Percentiles rank a stretch among this genome's conserved stretches.
Conservation (phyloP, 2,329 filamentous ascomycete species). For the Cladosporium sp. region DNA sequence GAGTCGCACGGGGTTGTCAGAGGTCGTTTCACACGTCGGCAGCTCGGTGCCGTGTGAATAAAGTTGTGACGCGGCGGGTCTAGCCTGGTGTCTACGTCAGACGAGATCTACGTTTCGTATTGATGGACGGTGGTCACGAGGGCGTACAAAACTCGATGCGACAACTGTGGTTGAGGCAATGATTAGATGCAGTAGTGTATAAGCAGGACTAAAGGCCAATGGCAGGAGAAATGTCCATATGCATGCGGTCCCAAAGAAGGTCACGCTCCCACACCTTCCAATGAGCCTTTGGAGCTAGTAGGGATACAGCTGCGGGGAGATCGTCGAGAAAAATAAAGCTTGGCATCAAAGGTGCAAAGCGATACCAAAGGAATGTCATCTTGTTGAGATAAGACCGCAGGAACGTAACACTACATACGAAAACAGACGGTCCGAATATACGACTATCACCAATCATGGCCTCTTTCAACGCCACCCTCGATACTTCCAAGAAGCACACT, state of each 20-base stretch:
- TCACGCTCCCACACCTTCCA: constrained; percentile 9
- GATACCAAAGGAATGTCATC: neutral
- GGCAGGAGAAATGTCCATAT: constrained; percentile 3
- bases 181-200: neutral
- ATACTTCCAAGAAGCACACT: constrained; percentile 50
- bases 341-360: constrained; percentile 5
- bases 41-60: constrained; percentile 6
- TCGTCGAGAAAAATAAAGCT: constrained; percentile 9
- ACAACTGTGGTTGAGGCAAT: neutral
- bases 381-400: neutral
- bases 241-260: constrained; percentile 3
- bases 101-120: neutral
- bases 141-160: neutral
- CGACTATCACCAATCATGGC: neutral
- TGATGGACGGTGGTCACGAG: neutral
- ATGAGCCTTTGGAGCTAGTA: constrained; percentile 8
- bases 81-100: neutral
- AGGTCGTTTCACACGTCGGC: neutral
- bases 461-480: constrained; percentile 9
- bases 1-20: neutral
- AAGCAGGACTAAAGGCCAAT: neutral
- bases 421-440: neutral
- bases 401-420: neutral
- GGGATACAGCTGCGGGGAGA: constrained; percentile 7
- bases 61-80: constrained; percentile 9